Percentiles rank a stretch among this genome's conserved stretches.
Evolutionary conservation across 352 stramenopile genomes (phyloP).

Genomic region (Bremia lactucae): DNA sequence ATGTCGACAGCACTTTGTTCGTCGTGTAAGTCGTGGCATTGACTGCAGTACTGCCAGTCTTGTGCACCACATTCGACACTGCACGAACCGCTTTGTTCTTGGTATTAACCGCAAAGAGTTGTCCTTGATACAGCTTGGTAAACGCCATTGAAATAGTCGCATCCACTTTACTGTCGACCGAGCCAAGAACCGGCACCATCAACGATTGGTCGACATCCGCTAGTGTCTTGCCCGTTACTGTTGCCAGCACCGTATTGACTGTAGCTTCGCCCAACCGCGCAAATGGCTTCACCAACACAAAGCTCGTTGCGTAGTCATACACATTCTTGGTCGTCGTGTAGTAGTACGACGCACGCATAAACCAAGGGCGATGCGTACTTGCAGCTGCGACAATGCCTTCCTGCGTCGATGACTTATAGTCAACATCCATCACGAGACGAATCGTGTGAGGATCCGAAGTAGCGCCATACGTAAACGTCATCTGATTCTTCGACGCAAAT

Average conservation of each 20-base stretch:
- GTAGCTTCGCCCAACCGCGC: slow-evolving; percentile 56
- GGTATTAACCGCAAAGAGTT: slow-evolving; percentile 48
- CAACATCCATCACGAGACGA: slow-evolving; percentile 13
- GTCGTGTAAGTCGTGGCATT: slow-evolving; percentile 54
- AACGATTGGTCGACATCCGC: slow-evolving; percentile 45
- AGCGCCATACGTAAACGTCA: slow-evolving; percentile 28
- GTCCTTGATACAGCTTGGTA: slow-evolving; percentile 51
- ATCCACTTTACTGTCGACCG: slow-evolving; percentile 66
- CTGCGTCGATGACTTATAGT: slow-evolving; percentile 10
- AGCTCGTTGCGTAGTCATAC: slow-evolving; percentile 79
- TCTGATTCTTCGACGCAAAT: slow-evolving; percentile 20
- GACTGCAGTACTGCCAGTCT: slow-evolving; percentile 32
- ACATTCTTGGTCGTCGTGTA: slow-evolving; percentile 71
- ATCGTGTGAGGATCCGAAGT: slow-evolving; percentile 10
- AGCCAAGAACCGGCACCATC: slow-evolving; percentile 43
- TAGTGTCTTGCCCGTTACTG: slow-evolving; percentile 48
- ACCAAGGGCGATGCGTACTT: slow-evolving; percentile 46
- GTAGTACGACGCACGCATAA: slow-evolving; percentile 67
- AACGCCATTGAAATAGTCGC: slow-evolving; percentile 48
- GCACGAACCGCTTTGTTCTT: slow-evolving; percentile 46
- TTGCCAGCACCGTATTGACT: slow-evolving; percentile 50
- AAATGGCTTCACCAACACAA: slow-evolving; percentile 48
- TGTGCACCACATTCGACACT: slow-evolving; percentile 26
- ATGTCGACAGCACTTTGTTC: slow-evolving; percentile 18
- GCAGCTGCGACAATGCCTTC: slow-evolving; percentile 1